Evolutionary conservation across 2,329 filamentous ascomycete species (phyloP).

Genomic region (Harringtonia aguacate): DNA sequence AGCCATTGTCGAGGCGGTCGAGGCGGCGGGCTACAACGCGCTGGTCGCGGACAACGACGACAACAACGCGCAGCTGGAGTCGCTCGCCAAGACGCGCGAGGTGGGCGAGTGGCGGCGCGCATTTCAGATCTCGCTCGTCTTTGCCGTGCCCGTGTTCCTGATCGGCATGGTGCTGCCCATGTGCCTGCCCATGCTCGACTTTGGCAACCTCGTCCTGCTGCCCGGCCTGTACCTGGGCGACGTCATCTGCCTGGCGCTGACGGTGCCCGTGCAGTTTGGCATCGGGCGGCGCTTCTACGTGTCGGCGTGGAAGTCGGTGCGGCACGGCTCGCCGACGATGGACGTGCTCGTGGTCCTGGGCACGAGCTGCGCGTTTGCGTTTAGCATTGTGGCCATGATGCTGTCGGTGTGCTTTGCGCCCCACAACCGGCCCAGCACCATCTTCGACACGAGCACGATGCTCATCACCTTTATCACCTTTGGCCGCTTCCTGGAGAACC

Average conservation of each 20-base stretch:
- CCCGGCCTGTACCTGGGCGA: constrained; percentile 83
- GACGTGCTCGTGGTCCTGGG: constrained; percentile 91
- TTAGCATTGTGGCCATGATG: constrained; percentile 78
- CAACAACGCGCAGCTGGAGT: constrained; percentile 93
- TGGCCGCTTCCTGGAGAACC: constrained; percentile 85
- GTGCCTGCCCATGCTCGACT: constrained; percentile 64
- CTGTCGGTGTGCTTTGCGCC: constrained; percentile 67
- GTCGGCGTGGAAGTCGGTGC: constrained; percentile 86
- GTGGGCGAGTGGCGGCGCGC: constrained; percentile 86
- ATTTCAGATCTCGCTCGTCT: constrained; percentile 65
- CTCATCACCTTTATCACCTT: constrained; percentile 91
- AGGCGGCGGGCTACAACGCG: constrained; percentile 78
- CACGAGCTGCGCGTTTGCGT: constrained; percentile 93
- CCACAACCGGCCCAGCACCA: constrained; percentile 71
- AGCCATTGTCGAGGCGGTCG: constrained; percentile 69
- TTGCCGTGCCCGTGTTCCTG: constrained; percentile 83
- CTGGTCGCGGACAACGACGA: constrained; percentile 85
- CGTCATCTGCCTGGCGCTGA: constrained; percentile 70
- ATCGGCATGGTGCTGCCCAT: constrained; percentile 94
- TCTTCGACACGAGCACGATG: constrained; percentile 98
- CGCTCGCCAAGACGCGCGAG: constrained; percentile 89
- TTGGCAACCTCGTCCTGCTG: constrained; percentile 56
- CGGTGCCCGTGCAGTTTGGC: constrained; percentile 91
- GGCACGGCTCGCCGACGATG: constrained; percentile 90
- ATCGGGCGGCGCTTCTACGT: constrained; percentile 90